Evolutionary conservation across 225 moss, liverwort and hornwort species (phyloP).

Genomic region (Straminergon stramineum): DNA sequence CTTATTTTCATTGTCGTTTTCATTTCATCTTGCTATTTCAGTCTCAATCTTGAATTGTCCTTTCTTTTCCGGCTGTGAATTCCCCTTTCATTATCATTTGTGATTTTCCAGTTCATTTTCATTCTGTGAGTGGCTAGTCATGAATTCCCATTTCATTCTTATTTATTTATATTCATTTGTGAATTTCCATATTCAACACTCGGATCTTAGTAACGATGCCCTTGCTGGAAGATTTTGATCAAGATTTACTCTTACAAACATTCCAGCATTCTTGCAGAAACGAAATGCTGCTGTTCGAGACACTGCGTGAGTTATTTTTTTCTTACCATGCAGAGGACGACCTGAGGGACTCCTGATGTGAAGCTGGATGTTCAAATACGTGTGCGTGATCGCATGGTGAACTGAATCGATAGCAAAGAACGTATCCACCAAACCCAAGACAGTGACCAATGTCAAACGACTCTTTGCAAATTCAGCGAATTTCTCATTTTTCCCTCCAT

Average conservation of each 20-base stretch:
- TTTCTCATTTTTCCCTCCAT: background rate
- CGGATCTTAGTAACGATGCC: background rate
- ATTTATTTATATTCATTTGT: background rate
- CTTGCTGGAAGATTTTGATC: background rate
- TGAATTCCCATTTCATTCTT: background rate
- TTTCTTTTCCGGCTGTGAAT: background rate
- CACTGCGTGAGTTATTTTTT: conserved; percentile 5
- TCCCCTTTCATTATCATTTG: background rate
- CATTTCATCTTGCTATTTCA: background rate
- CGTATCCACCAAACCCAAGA: conserved; percentile 30
- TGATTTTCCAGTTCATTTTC: background rate
- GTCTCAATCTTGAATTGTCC: background rate
- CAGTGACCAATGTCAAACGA: conserved; percentile 37
- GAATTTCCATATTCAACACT: background rate
- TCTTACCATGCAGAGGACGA: conserved; percentile 36
- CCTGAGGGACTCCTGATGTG: conserved; percentile 36
- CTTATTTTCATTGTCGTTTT: background rate
- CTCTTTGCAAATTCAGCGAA: background rate
- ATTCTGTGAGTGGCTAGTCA: background rate
- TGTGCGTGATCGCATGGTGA: conserved; percentile 36
- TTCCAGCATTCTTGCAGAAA: conserved; percentile 5
- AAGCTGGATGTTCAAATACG: conserved; percentile 35
- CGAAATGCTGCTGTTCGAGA: conserved; percentile 35
- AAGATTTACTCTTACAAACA: background rate
- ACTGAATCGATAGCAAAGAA: conserved; percentile 54